Evolutionary conservation across 2,329 filamentous ascomycete species (phyloP).

Genomic region (Aureobasidium zeae): DNA sequence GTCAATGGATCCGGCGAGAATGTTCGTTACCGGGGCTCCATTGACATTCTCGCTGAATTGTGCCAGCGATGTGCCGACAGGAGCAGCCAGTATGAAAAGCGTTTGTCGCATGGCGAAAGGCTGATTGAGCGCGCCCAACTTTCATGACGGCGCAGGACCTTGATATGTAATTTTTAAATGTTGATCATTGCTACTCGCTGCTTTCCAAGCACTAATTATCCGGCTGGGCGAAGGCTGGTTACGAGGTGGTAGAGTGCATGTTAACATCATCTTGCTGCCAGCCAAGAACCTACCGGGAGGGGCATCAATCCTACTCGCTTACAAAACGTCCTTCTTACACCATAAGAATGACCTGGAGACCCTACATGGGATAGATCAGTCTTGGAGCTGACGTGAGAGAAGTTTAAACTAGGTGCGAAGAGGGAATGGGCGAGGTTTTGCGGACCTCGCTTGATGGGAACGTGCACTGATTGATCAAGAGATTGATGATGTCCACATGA

Average conservation of each 20-base stretch:
- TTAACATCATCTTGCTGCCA: not conserved
- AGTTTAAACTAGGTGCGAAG: too few relatives aligned
- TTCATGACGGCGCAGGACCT: not conserved
- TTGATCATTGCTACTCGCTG: not conserved
- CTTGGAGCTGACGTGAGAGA: not conserved
- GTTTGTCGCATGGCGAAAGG: not conserved
- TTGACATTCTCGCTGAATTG: not conserved
- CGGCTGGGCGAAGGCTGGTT: slow-evolving; percentile 7
- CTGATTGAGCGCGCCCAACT: not conserved
- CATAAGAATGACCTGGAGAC: not conserved
- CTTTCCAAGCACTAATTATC: not conserved
- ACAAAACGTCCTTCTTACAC: not conserved
- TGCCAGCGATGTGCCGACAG: not conserved
- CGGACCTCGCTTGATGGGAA: too few relatives aligned
- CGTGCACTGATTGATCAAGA: too few relatives aligned
- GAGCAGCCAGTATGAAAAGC: not conserved
- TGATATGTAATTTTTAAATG: not conserved
- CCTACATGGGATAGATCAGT: not conserved
- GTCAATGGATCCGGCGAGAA: not conserved
- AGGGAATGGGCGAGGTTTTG: too few relatives aligned
- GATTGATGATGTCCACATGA: too few relatives aligned
- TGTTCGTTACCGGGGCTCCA: not conserved
- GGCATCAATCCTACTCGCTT: not conserved
- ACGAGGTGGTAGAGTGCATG: not conserved
- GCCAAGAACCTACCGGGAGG: not conserved